Base-by-base conservation (phyloP, 2,329 filamentous ascomycete species). In the Hypoxylon sp. region DNA sequence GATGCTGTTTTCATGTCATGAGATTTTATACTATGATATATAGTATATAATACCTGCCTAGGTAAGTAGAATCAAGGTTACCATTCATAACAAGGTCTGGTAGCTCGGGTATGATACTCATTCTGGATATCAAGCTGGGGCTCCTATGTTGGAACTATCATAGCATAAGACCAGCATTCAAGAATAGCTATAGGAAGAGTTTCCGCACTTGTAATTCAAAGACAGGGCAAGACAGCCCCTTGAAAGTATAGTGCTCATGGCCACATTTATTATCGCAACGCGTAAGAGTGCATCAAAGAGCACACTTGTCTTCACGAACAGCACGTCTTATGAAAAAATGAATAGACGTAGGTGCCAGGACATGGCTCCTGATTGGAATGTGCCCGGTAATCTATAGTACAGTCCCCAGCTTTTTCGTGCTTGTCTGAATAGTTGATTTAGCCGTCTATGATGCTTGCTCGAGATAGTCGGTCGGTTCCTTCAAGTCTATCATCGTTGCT, bases 311-410 rank as follows among this genome's bases (percentile, higher is more conserved):
- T 9, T 27, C 11, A 27, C n/a, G 26, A 2, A 27, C 11, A 27
- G 8, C 11, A 3, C 8, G 3, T n/a, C 15, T 6, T 6, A 35
- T 15, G 31, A 40, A 66, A 54, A 64, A 63, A 60, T 35, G 47
- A 45, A 63, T 33, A 53, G 46, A 63, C 40, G 42, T 52, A 57
- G 54, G 43, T 53, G 52, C 58, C 61, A 38, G 55, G 55, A 60
- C 45, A 41, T 47, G 59, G 64, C 58, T 56, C 59, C 66, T 53
- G 51, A 63, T 62, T 63, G 40, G 59, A 49, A 54, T 46, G 62
- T 65, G 55, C 60, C 62, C 60, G n/a, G 60, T 63, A 58, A 60
- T 72, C 62, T 72, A 73, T 72, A 64, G 60, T 73, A 73, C 70
- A 73, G 27, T 65, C 59, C n/a, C n/a, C n/a, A 11, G 31, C 17